These are phyloP conservation scores for Kurtzmaniella fragi DNA, from an alignment of 805 yeast genomes.

Conservation along the genomic window DNA sequence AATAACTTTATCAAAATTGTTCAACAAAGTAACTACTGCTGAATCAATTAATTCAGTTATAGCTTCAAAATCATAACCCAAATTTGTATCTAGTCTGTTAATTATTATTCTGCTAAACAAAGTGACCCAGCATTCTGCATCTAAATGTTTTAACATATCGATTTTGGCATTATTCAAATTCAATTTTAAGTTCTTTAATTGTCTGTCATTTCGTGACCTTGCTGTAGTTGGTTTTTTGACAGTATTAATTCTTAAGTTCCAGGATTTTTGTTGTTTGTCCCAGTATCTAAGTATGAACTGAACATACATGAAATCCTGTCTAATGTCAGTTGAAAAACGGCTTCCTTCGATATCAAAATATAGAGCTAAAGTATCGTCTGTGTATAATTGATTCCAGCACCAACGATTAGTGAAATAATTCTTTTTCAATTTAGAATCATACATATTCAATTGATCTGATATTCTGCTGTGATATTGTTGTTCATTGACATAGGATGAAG, in stretches of 20 bases:
- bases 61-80: constrained; percentile 31
- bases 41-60: constrained; percentile 21
- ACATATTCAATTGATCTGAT: constrained; percentile 26
- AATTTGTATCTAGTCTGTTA: constrained; percentile 27
- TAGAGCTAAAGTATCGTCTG: constrained; percentile 20
- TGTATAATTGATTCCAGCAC: constrained; percentile 20
- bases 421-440: constrained; percentile 26
- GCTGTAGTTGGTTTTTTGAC: constrained; percentile 24
- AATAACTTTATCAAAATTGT: constrained; percentile 18
- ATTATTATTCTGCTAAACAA: constrained; percentile 27
- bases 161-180: constrained; percentile 3
- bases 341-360: constrained; percentile 30
- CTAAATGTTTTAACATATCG: constrained; percentile 23
- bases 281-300: constrained; percentile 30
- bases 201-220: constrained; percentile 11
- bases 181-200: constrained; percentile 10
- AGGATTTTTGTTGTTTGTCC: constrained; percentile 12
- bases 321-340: constrained; percentile 14
- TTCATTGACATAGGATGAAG: constrained; percentile 21
- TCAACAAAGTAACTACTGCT: constrained; percentile 19
- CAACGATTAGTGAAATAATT: constrained; percentile 35
- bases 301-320: constrained; percentile 19
- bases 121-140: constrained; percentile 25
- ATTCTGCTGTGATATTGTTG: constrained; percentile 23
- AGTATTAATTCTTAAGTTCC: constrained; percentile 29